Percentiles rank a stretch among this genome's conserved stretches.
Evolutionary conservation across 2,329 filamentous ascomycete genomes (phyloP).

Genomic region (Colletotrichum liaoningense): DNA sequence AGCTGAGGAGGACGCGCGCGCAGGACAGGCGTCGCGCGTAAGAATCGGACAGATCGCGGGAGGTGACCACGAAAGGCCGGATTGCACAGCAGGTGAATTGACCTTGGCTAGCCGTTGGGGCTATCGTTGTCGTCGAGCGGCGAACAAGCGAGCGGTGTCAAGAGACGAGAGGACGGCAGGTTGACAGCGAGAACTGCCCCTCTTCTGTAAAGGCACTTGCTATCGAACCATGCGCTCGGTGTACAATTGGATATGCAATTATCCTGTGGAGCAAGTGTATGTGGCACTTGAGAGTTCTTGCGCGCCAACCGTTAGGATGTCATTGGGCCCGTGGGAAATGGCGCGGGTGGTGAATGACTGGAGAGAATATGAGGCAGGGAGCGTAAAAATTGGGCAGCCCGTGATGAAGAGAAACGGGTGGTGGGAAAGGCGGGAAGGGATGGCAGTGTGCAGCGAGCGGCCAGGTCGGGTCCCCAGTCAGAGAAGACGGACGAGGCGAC

Average conservation of each 20-base stretch:
- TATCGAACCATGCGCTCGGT: constrained; percentile 19
- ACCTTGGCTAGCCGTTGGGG: neutral
- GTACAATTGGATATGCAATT: neutral
- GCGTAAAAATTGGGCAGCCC: neutral
- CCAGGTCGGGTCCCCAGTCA: constrained; percentile 2
- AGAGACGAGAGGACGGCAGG: neutral
- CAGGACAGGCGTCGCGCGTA: neutral
- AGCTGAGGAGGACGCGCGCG: neutral
- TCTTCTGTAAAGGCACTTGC: constrained; percentile 8
- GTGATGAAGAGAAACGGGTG: constrained; percentile 18
- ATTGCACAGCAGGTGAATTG: constrained; percentile 2
- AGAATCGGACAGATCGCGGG: neutral
- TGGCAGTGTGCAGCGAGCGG: constrained; percentile 11
- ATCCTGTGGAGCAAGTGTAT: neutral
- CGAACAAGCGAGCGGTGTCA: neutral
- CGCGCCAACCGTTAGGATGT: neutral
- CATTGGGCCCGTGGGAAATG: neutral
- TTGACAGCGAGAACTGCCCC: constrained; percentile 16
- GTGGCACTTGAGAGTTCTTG: neutral
- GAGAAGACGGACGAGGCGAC: neutral
- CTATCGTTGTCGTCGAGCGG: neutral
- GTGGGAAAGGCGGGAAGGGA: constrained; percentile 26
- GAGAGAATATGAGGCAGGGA: neutral
- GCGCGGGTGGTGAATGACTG: constrained; percentile 15
- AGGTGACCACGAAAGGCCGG: neutral